phyloP scores from a whole-genome alignment of 306 rosid species.

The Hippophae gyantsensis region DNA sequence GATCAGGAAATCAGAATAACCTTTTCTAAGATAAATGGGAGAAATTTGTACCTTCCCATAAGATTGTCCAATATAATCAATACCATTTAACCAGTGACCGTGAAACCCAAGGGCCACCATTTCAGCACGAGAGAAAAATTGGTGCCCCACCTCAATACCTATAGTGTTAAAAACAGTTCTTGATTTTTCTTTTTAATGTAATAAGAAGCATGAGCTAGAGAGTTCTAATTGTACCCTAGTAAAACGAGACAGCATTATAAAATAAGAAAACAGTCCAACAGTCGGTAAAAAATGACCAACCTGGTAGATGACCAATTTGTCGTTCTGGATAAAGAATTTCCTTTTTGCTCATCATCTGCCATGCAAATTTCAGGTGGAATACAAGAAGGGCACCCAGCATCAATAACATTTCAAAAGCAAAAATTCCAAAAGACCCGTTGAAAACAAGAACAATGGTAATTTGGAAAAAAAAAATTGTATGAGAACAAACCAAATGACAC shows the following conservation, averaged over 20 bases:
- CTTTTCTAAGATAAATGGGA: neutral
- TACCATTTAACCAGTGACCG: constrained; percentile 28
- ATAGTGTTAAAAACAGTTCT: neutral
- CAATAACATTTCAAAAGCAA: neutral
- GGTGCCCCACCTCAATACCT: constrained; percentile 29
- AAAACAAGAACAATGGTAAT: no score
- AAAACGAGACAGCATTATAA: no score
- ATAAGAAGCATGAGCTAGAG: no score
- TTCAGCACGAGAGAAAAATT: constrained; percentile 33
- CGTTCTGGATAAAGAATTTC: constrained; percentile 13
- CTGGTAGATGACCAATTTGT: constrained; percentile 25
- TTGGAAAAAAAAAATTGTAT: no score
- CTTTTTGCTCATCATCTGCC: constrained; percentile 21
- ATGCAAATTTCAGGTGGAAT: neutral
- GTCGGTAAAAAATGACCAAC: constrained; percentile 12
- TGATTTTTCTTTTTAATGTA: no score
- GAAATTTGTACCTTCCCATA: constrained; percentile 13
- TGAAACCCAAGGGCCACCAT: constrained; percentile 34
- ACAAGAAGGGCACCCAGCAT: neutral
- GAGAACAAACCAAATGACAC: no score
- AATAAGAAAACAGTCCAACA: neutral
- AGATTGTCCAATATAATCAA: constrained; percentile 21
- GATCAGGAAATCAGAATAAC: no score
- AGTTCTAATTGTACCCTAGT: no score
- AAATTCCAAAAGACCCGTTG: no score